A percentile compares a stretch with the other conserved stretches of the same genome.
Conservation (phyloP, 1,284 basidiomycete species). For the Athelia psychrophila region DNA sequence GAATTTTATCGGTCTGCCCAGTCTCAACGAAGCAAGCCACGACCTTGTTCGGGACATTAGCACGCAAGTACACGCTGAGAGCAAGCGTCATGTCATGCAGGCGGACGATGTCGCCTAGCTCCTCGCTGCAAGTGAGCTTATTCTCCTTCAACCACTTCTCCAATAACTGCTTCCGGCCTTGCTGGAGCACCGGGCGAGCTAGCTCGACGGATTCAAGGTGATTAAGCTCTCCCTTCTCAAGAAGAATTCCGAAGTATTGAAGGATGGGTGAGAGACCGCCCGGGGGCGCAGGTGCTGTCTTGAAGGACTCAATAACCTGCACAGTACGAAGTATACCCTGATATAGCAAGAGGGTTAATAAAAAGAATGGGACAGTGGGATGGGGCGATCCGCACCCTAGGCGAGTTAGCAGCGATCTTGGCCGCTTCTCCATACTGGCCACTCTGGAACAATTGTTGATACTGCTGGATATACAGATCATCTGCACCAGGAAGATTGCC, state of each 20-base stretch:
- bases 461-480: constrained; percentile 95
- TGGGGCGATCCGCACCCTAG: constrained; percentile 54
- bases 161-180: constrained; percentile 95
- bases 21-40: constrained; percentile 99
- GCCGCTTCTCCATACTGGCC: constrained; percentile 97
- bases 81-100: constrained; percentile 97
- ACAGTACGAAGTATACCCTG: constrained; percentile 94
- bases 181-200: constrained; percentile 93
- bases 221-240: constrained; percentile 98
- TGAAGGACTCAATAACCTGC: constrained; percentile 98
- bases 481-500: constrained; percentile 98
- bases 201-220: constrained; percentile 96
- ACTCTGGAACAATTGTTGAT: constrained; percentile 88
- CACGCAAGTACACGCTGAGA: constrained; percentile 97
- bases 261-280: constrained; percentile 95
- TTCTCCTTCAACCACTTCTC: constrained; percentile 99
- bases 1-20: constrained; percentile 98
- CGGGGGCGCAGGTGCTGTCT: constrained; percentile 87
- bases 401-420: constrained; percentile 97
- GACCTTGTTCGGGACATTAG: constrained; percentile 99
- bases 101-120: constrained; percentile 97
- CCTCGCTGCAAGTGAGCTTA: constrained; percentile 98
- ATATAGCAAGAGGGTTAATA: constrained; percentile 9
- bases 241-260: constrained; percentile 96
- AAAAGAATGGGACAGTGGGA: background rate